Base-by-base conservation (phyloP, 139 green algal genomes). In the Asterochloris erici region DNA sequence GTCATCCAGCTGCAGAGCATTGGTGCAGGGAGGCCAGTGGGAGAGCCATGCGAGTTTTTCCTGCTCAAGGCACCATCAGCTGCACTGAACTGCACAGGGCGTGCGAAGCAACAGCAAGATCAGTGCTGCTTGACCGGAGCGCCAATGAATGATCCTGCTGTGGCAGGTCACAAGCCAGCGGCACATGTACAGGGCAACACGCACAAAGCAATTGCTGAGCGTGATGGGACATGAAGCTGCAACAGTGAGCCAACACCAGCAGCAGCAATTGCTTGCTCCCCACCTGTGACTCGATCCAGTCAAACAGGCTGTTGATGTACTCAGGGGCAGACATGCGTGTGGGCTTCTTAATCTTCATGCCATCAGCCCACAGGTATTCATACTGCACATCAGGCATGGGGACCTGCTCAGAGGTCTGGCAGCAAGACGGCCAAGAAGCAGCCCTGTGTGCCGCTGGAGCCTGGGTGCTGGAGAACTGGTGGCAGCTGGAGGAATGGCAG, bases 291-390 rank as follows among this genome's bases (percentile, higher is more conserved):
- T 99, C 97, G 62, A 99, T 94, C 97, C 97, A 99, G 84, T 98
- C 95, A 84, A 98, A 98, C 64, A 99, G 89, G 47, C 93, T 91
- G 83, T 97, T 96, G 68, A 99, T 91, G 90, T 99, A 99, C 86
- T 98, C 92, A 14, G 95, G 95, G 13, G 97, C 97, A 9, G 91
- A 95, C 28, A 98, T 84, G 84, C 96, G 91, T 54, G 99, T 88
- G 0, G 97, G 97, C 87, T 95, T 98, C 83, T 96, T 98, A 23
- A 97, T 88, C 80, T 96, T 97, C 0, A 98, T 90, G 11, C 97
- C 96, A 82, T 99, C 97, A 2, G 96, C 96, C 97, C 97, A 99
- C 13, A 98, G 87, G 86, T 99, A 99, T 87, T 99, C 97, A 83
- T 97, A 99, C 92, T 98, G 91, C 87, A 83, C 14, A 21, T 23